Conservation (phyloP, 352 stramenopile species). For the Phytophthora tentaculata region DNA sequence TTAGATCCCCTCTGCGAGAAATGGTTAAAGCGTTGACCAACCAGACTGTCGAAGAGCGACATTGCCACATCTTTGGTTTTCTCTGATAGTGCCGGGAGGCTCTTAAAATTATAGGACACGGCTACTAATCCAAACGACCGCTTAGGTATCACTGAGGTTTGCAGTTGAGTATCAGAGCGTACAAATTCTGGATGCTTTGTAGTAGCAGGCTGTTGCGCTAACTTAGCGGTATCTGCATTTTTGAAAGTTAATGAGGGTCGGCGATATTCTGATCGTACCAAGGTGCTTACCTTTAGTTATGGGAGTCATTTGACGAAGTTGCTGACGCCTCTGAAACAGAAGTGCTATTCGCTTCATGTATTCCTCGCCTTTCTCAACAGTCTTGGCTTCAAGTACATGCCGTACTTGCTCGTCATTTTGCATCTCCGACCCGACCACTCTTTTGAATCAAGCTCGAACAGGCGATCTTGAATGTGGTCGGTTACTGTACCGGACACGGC, state of each 20-base stretch:
- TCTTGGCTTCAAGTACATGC: slow-evolving; percentile 25
- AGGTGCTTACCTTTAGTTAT: slow-evolving; percentile 22
- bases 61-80: slow-evolving; percentile 64
- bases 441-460: slow-evolving; percentile 13
- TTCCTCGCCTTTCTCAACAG: slow-evolving; percentile 36
- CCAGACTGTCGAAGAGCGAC: slow-evolving; percentile 59
- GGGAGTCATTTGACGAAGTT: slow-evolving; percentile 32
- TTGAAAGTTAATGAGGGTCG: slow-evolving; percentile 2
- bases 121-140: slow-evolving; percentile 59
- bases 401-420: slow-evolving; percentile 48
- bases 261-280: neutral
- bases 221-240: neutral
- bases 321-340: slow-evolving; percentile 48
- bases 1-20: slow-evolving; percentile 60
- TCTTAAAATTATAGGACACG: slow-evolving; percentile 59
- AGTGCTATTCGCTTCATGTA: slow-evolving; percentile 50
- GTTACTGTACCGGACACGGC: slow-evolving; percentile 21
- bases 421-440: slow-evolving; percentile 37
- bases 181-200: neutral
- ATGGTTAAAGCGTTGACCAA: slow-evolving; percentile 53
- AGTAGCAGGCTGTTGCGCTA: neutral
- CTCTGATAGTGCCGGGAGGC: slow-evolving; percentile 59
- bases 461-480: slow-evolving; percentile 19
- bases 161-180: neutral
- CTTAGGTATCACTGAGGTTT: slow-evolving; percentile 18